phyloP scores from a whole-genome alignment of 257 asterid genomes.

The Lycium ferocissimum region DNA sequence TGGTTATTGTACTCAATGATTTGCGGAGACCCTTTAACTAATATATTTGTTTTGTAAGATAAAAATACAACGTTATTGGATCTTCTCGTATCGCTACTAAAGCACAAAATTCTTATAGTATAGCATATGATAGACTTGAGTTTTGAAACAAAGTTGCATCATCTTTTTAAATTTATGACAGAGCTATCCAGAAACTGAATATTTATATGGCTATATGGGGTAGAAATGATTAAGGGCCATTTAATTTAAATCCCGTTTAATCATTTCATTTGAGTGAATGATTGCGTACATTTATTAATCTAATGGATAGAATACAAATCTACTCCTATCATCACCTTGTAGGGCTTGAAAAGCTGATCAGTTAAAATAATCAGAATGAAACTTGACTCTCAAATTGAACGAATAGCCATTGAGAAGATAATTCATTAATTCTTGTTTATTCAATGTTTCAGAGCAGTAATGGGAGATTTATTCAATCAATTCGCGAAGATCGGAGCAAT shows the following conservation, averaged over 20 bases:
- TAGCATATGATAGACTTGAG: background rate
- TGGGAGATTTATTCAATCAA: slow-evolving; percentile 49
- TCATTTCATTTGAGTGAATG: background rate
- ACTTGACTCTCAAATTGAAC: background rate
- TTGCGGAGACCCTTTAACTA: background rate
- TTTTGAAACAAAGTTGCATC: background rate
- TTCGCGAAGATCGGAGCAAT: slow-evolving; percentile 46
- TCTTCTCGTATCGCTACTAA: background rate
- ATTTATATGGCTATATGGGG: background rate
- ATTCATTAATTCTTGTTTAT: background rate
- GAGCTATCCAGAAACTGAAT: background rate
- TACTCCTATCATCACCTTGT: background rate
- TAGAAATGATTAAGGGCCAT: background rate
- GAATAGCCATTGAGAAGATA: slow-evolving; percentile 1
- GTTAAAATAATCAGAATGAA: background rate
- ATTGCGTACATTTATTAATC: background rate
- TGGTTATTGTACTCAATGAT: background rate
- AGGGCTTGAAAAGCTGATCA: background rate
- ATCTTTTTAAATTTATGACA: background rate
- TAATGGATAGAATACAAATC: background rate
- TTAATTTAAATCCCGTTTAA: background rate
- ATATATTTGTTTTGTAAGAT: background rate
- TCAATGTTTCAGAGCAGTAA: slow-evolving; percentile 42
- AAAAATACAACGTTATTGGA: background rate
- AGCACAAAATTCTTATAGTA: background rate